phyloP scores from a whole-genome alignment of 768 basidiomycete species.

The Fibroporia radiculosa region DNA sequence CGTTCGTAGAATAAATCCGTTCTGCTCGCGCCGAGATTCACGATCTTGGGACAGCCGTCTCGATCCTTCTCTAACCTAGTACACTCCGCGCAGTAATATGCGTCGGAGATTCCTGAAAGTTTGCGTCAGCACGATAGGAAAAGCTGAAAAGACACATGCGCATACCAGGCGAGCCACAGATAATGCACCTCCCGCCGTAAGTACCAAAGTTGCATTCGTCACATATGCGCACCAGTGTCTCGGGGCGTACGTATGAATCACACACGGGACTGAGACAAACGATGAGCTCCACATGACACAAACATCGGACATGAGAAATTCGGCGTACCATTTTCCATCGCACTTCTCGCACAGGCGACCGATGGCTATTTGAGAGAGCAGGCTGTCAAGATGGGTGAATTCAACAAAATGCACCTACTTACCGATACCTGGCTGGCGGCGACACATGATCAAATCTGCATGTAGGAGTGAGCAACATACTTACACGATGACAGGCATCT shows the following conservation, averaged over 20 bases:
- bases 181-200: conserved; percentile 96
- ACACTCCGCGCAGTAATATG: conserved; percentile 98
- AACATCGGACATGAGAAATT: too few species aligned
- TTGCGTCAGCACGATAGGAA: neutral
- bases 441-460: conserved; percentile 95
- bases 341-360: conserved; percentile 98
- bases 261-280: conserved; percentile 72
- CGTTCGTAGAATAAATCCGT: conserved; percentile 92
- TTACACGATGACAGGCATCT: neutral
- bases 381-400: conserved; percentile 6
- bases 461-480: neutral
- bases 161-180: conserved; percentile 91
- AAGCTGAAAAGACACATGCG: neutral
- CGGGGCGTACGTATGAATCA: conserved; percentile 98
- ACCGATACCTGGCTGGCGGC: conserved; percentile 97
- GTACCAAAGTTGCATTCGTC: conserved; percentile 99
- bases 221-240: conserved; percentile 95
- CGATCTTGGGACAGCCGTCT: conserved; percentile 98
- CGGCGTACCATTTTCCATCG: conserved; percentile 92
- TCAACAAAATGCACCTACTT: conserved; percentile 18
- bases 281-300: neutral
- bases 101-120: conserved; percentile 85
- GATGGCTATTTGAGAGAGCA: conserved; percentile 53
- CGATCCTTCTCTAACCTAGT: conserved; percentile 95
- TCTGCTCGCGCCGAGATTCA: conserved; percentile 90